Base-by-base conservation (phyloP, 1,284 basidiomycete species). In the Melampsora abietis-canadensis region DNA sequence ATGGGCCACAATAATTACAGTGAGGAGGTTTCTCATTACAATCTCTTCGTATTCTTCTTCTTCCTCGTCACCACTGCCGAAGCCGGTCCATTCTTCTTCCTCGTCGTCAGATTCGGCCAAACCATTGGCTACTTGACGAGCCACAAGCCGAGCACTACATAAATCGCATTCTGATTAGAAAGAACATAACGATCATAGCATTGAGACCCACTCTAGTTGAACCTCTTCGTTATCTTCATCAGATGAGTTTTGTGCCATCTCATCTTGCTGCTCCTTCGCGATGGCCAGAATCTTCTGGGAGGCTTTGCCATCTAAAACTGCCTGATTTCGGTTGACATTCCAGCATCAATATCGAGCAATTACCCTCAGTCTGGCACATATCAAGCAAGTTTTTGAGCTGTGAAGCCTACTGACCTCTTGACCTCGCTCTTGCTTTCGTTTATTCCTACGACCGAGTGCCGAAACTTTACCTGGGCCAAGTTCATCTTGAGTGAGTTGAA, bases 221-320 rank as follows among this genome's bases (percentile, higher is more conserved):
- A 54, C 27, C n/a, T 54, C 27, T 54, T 27, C 51, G 51, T 54
- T 19, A 54, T 54, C 19, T 21, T 54, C 51, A n/a, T 54, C 51
- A 15, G 51, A 54, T n/a, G 51, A 54, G 14, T 54, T 8, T n/a
- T 54, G 75, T 54, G 82, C 82, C 44, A 83, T 78, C 82, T 98
- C 96, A 80, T 93, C 89, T 83, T 98, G 94, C 83, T 98, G 96
- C 79, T 92, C 90, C 79, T 88, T 87, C 14, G 95, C 95, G 73
- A 98, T 87, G 80, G 94, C 89, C 78, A 98, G 90, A 76, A 98
- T 98, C 79, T 89, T 91, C 77, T 87, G 86, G 0, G 92, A 96
- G 21, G 90, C 90, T 82, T 92, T 92, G 5, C 91, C 87, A 81
- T 94, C 92, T 76, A 95, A 84, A 12, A 24, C 68, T 51, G 60